phyloP scores from a whole-genome alignment of 1,139 yeast species.

The Sugiyamaella castrensis region DNA sequence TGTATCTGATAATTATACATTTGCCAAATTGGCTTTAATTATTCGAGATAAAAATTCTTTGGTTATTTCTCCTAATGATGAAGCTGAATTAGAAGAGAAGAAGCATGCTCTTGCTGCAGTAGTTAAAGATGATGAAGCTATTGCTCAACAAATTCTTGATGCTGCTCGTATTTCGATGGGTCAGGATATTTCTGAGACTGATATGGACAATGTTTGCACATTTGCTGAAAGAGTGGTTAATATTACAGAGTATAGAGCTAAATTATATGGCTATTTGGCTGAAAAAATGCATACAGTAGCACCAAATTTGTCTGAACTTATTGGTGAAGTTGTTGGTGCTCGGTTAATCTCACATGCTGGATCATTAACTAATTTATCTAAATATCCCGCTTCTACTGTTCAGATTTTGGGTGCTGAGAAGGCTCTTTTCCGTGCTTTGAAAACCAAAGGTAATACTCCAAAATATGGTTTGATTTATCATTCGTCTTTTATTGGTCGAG shows the following conservation, averaged over 20 bases:
- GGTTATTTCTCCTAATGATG: constrained; percentile 49
- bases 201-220: constrained; percentile 82
- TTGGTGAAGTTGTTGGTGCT: constrained; percentile 98
- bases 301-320: constrained; percentile 92
- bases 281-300: constrained; percentile 98
- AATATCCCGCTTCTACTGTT: constrained; percentile 98
- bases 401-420: constrained; percentile 99
- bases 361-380: constrained; percentile 90
- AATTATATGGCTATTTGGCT: constrained; percentile 79
- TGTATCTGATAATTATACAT: constrained; percentile 86
- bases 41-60: constrained; percentile 86
- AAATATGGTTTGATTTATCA: constrained; percentile 97
- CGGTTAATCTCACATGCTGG: constrained; percentile 98
- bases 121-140: constrained; percentile 87
- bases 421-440: constrained; percentile 96
- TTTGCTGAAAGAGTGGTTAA: constrained; percentile 95
- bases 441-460: constrained; percentile 98
- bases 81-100: constrained; percentile 73
- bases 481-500: constrained; percentile 95
- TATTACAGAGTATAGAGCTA: constrained; percentile 88
- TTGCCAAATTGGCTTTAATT: constrained; percentile 76
- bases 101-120: constrained; percentile 86
- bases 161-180: constrained; percentile 98
- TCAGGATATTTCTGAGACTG: constrained; percentile 92
- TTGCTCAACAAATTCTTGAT: constrained; percentile 88